phyloP scores from a whole-genome alignment of 345 rosid genomes.

The Hibiscus trionum region DNA sequence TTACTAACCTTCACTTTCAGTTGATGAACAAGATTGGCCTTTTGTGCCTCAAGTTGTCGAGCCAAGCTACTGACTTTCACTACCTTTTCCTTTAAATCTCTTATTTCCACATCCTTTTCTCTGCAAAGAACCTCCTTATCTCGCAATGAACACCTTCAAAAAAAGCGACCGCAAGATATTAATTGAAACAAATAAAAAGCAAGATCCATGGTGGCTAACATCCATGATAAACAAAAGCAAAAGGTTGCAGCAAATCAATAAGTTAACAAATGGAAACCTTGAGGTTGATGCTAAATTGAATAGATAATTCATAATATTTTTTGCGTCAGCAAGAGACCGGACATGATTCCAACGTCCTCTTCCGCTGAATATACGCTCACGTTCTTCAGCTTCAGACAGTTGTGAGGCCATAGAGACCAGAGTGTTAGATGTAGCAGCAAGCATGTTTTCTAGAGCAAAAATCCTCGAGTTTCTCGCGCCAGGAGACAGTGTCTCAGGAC shows the following conservation, averaged over 20 bases:
- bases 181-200: background rate
- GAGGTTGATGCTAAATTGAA: constrained; percentile 83
- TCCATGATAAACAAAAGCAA: background rate
- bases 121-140: constrained; percentile 75
- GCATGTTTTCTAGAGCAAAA: constrained; percentile 95
- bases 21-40: constrained; percentile 55
- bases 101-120: constrained; percentile 62
- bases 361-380: constrained; percentile 76
- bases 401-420: constrained; percentile 97
- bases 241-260: background rate
- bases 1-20: constrained; percentile 58
- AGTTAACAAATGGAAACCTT: constrained; percentile 25
- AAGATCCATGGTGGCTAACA: background rate
- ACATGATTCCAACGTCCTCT: constrained; percentile 97
- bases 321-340: constrained; percentile 80
- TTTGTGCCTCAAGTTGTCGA: constrained; percentile 59
- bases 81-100: constrained; percentile 64
- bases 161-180: constrained; percentile 4
- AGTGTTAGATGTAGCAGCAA: constrained; percentile 73
- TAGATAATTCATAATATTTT: constrained; percentile 73
- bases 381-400: constrained; percentile 93
- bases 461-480: constrained; percentile 94
- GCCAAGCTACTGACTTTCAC: constrained; percentile 48
- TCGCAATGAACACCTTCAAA: constrained; percentile 62
- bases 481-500: constrained; percentile 66